Conservation (phyloP, 169 alveolate genomes). For the Cytauxzoon felis region DNA sequence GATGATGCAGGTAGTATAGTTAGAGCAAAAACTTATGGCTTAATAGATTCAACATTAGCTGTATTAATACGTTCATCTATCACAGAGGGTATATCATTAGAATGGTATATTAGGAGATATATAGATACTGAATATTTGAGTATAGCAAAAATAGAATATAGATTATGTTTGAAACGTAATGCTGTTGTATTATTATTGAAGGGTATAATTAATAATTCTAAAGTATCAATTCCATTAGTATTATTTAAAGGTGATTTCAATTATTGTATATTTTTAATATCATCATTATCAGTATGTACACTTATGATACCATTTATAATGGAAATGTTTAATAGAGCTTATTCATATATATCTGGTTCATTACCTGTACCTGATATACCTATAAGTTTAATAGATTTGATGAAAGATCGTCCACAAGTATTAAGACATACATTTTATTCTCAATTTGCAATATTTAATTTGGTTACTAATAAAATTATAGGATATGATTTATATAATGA, state of each 20-base stretch:
- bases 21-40: constrained; percentile 33
- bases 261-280: constrained; percentile 6
- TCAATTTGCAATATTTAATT: too few relatives aligned
- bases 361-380: too few relatives aligned
- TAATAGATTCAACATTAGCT: constrained; percentile 40
- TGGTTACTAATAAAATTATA: too few relatives aligned
- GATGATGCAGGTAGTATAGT: constrained; percentile 56
- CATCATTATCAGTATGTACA: constrained; percentile 6
- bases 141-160: constrained; percentile 45
- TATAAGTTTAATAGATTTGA: too few relatives aligned
- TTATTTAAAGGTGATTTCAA: constrained; percentile 20
- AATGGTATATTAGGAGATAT: constrained; percentile 37
- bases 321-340: constrained; percentile 14
- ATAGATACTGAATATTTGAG: constrained; percentile 25
- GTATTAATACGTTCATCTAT: constrained; percentile 25
- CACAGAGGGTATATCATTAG: constrained; percentile 42
- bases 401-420: too few relatives aligned
- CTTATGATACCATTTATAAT: constrained; percentile 22
- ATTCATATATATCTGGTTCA: too few relatives aligned
- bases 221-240: constrained; percentile 41
- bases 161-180: constrained; percentile 27
- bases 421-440: constrained; percentile 26
- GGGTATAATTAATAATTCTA: constrained; percentile 40
- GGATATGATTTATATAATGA: neutral
- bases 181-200: constrained; percentile 25